Conservation (phyloP, 257 asterid genomes). For the Verbascum thapsus region DNA sequence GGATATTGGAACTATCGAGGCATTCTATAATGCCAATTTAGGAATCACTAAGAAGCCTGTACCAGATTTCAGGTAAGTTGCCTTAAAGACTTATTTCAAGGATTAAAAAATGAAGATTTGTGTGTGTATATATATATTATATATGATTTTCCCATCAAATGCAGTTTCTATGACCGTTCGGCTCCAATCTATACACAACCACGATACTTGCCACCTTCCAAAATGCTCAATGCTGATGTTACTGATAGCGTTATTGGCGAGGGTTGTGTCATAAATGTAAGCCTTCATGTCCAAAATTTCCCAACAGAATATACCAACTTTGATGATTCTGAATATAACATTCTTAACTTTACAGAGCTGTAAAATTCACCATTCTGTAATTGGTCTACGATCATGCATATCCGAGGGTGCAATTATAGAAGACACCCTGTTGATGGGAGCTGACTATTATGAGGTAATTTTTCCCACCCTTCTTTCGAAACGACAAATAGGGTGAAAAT, state of each 20-base stretch:
- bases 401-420: conserved; percentile 73
- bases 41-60: conserved; percentile 67
- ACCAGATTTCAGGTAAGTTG: conserved; percentile 59
- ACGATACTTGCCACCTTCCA: conserved; percentile 65
- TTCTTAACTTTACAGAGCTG: conserved; percentile 45
- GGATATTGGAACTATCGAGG: conserved; percentile 67
- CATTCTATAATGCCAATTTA: conserved; percentile 65
- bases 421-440: conserved; percentile 71
- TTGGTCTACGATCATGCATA: conserved; percentile 68
- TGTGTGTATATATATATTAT: no score
- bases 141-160: not conserved
- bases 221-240: conserved; percentile 66
- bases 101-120: not conserved
- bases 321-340: not conserved
- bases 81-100: not conserved
- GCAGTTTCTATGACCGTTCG: conserved; percentile 67
- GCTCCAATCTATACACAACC: conserved; percentile 72
- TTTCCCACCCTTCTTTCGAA: no score
- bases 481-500: no score
- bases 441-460: conserved; percentile 72
- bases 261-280: conserved; percentile 65
- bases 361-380: conserved; percentile 66
- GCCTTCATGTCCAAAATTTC: not conserved
- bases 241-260: conserved; percentile 73
- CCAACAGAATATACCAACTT: not conserved